Percentiles rank a stretch among this genome's conserved stretches.
These are phyloP conservation scores for Euptelea pleiosperma DNA, from an alignment of 164 flowering plant genomes.

Conservation along the genomic window DNA sequence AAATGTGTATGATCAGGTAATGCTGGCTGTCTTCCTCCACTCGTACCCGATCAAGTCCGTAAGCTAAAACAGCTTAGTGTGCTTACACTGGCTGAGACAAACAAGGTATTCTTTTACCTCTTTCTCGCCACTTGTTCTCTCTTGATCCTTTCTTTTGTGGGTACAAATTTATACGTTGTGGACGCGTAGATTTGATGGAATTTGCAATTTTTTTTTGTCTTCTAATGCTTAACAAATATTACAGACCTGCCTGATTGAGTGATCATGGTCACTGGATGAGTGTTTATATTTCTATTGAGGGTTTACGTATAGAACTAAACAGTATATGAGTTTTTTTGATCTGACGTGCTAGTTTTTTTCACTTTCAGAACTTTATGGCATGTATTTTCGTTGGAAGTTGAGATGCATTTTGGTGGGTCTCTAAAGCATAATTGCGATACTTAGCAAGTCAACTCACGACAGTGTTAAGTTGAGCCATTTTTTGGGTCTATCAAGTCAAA, in stretches of 20 bases:
- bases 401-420: slow-evolving; percentile 3
- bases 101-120: slow-evolving; percentile 35
- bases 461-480: no score
- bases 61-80: slow-evolving; percentile 93
- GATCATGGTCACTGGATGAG: neutral
- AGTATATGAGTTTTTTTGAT: no score
- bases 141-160: neutral
- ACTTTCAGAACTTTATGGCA: no score
- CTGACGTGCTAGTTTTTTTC: no score
- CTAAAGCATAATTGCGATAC: neutral
- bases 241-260: neutral
- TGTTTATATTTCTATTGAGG: no score
- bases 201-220: neutral
- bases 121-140: slow-evolving; percentile 1
- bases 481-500: no score
- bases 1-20: slow-evolving; percentile 33
- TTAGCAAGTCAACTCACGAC: no score
- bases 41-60: slow-evolving; percentile 83
- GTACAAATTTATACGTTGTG: neutral
- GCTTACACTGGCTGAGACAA: slow-evolving; percentile 65
- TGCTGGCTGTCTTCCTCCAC: slow-evolving; percentile 44
- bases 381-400: neutral
- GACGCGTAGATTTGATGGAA: neutral
- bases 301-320: no score
- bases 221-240: neutral